Base-by-base conservation (phyloP, 83 land plant genomes). In the Isoetes engelmannii region DNA sequence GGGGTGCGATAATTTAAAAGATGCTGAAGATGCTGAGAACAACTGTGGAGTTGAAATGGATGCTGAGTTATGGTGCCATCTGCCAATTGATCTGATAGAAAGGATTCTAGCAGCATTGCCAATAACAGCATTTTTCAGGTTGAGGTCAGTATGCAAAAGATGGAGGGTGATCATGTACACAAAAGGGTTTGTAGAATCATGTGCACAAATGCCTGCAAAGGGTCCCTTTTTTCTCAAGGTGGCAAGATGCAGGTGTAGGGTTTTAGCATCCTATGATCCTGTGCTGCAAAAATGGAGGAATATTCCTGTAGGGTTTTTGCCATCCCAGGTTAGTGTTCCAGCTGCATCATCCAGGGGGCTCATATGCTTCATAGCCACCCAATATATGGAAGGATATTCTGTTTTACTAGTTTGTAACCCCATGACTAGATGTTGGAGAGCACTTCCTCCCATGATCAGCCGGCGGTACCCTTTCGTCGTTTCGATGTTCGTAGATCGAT, bases 291-390 rank as follows among this genome's bases (percentile, higher is more conserved):
- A 69, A 17, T 75, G 77, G 77, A 53, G 37, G 47, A 69, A 75
- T 46, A 46, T 75, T 4, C 77, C 77, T 5, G 49, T 75, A 8
- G 44, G 74, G 46, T 75, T 41, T 57, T 65, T 75, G 18, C 77
- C 77, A n/a, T 59, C 77, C 5, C 75, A 75, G 41, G 77, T 69
- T 5, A 67, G 74, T 37, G 74, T 75, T 8, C 77, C 77, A 28
- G 77, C 71, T 45, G 75, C 77, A 21, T 69, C 77, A 8, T 44
- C 77, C 13, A 59, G 63, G 10, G 76, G 71, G 13, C 46, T 66
- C 37, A 28, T 28, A 28, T 28, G 75, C 37, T 75, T 75, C 65
- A 75, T 75, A 43, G 71, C 74, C 45, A 69, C 74, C 44, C 7
- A 57, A 19, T 70, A 75, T 19, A 44, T 58, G 48, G 77, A 75